Percentiles rank a stretch among this genome's conserved stretches.
Evolutionary conservation across 116 monocot genomes (phyloP).

Genomic region (Iris pallida): DNA sequence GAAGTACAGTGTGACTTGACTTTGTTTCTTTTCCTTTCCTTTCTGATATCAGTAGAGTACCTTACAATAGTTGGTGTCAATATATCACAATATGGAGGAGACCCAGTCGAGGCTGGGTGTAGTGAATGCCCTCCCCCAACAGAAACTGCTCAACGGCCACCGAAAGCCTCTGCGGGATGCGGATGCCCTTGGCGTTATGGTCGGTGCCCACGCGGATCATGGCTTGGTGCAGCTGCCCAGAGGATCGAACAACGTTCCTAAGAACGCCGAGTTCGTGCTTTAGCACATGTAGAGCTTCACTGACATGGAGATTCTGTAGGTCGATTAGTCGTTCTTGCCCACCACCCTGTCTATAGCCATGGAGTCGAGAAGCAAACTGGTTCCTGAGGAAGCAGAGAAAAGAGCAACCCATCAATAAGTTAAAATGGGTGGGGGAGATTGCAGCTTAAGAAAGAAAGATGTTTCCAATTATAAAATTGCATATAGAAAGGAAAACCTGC

Average conservation of each 20-base stretch:
- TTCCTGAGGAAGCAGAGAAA: slow-evolving; percentile 20
- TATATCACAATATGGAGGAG: slow-evolving; percentile 70
- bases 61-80: slow-evolving; percentile 23
- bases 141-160: slow-evolving; percentile 73
- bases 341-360: slow-evolving; percentile 30
- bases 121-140: slow-evolving; percentile 62
- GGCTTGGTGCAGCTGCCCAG: slow-evolving; percentile 50
- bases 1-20: slow-evolving; percentile 11
- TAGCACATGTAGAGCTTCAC: slow-evolving; percentile 76
- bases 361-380: slow-evolving; percentile 26
- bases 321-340: slow-evolving; percentile 69
- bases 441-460: no score
- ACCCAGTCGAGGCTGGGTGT: slow-evolving; percentile 66
- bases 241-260: slow-evolving; percentile 46
- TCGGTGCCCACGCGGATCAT: slow-evolving; percentile 68
- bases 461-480: no score
- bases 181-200: slow-evolving; percentile 50
- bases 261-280: slow-evolving; percentile 57
- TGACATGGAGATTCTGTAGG: slow-evolving; percentile 73
- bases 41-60: not conserved
- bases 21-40: slow-evolving; percentile 1
- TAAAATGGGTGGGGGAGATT: no score
- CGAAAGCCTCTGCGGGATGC: slow-evolving; percentile 46
- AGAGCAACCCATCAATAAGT: no score
- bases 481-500: no score